Evolutionary conservation across 768 basidiomycete genomes (phyloP), one percentile per base, ranked within the genome.

Genomic region (Pleurotus ostreatus): DNA sequence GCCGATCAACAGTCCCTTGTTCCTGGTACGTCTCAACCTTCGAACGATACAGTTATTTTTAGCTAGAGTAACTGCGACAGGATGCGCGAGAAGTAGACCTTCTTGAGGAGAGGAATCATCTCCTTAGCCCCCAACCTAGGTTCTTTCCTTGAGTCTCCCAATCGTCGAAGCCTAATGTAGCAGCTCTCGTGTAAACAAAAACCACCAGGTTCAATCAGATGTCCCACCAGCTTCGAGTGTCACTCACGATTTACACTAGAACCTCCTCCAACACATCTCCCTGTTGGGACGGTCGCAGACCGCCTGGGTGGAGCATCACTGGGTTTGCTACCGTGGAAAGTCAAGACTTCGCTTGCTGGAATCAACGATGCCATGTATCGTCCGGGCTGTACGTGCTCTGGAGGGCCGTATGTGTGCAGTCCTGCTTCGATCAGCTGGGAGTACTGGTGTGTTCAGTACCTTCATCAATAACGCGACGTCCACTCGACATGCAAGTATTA

Each of bases 401-500:
- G 66, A 15, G 72, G 22, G 23, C 75, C 67, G 8, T 60, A 60
- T 0, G 76, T 74, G 37, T 73, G 68, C 5, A 68, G 66, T 1
- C 79, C 79, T 6, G 70, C 70, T 61, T 81, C 79, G 9, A 81
- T 57, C 46, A 79, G 47, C 38, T 80, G 71, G 12, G 2, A 47
- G 47, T 57, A 37, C 9, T 15, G 45, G 3, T 15, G 2, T 16
- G 0, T 13, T 48, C 2, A 39, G 15, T 12, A 16, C 64, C 60
- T 2, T 63, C 26, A 68, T 20, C 4, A 75, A 55, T 57, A 71
- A 71, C 0, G 63, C 4, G 75, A 56, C 56, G 71, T 71, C 0
- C 20, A 68, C 39, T 46, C 8, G 5, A 61, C 71, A 53, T 59
- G 76, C 78, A 7, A 88, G 78, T 45, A 88, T 83, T 61, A 88